Conservation (phyloP, 2,329 filamentous ascomycete genomes). For the Laburnicola sp. region DNA sequence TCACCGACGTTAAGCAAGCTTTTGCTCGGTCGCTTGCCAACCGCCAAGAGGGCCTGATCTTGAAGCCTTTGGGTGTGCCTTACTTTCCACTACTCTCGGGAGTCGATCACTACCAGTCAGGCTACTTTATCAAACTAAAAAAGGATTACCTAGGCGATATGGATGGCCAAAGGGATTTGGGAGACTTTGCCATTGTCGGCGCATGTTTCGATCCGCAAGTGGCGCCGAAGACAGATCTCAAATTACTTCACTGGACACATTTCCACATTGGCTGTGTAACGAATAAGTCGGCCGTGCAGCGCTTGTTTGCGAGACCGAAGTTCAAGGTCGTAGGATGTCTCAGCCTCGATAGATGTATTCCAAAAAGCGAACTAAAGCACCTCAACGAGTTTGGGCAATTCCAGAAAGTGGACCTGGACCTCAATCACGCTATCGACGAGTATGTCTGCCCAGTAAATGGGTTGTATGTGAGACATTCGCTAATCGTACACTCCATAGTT, state of each 20-base stretch:
- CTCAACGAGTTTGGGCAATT: constrained; percentile 50
- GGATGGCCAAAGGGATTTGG: constrained; percentile 66
- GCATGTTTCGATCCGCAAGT: constrained; percentile 69
- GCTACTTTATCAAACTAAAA: constrained; percentile 78
- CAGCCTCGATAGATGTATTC: constrained; percentile 52
- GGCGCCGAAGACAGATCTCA: constrained; percentile 59
- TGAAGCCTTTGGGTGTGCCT: constrained; percentile 75
- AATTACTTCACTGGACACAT: constrained; percentile 70
- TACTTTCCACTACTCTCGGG: constrained; percentile 61
- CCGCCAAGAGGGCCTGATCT: constrained; percentile 75
- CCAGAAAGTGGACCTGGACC: constrained; percentile 30
- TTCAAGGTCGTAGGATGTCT: constrained; percentile 67
- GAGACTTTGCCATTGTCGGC: constrained; percentile 79
- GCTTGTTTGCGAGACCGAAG: constrained; percentile 56
- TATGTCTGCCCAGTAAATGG: not conserved
- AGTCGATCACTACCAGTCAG: constrained; percentile 31
- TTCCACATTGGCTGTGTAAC: constrained; percentile 78
- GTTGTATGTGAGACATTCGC: not conserved
- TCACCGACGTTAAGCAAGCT: constrained; percentile 38
- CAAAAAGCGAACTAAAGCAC: constrained; percentile 48
- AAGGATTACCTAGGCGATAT: constrained; percentile 82
- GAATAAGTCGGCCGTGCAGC: constrained; percentile 64
- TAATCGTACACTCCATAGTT: constrained; percentile 2
- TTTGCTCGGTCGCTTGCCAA: constrained; percentile 70
- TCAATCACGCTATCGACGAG: constrained; percentile 22